Evolutionary conservation across 2,329 filamentous ascomycete species (phyloP), one percentile per base, ranked within the genome.

Genomic region (Hymenoscyphus albidus): DNA sequence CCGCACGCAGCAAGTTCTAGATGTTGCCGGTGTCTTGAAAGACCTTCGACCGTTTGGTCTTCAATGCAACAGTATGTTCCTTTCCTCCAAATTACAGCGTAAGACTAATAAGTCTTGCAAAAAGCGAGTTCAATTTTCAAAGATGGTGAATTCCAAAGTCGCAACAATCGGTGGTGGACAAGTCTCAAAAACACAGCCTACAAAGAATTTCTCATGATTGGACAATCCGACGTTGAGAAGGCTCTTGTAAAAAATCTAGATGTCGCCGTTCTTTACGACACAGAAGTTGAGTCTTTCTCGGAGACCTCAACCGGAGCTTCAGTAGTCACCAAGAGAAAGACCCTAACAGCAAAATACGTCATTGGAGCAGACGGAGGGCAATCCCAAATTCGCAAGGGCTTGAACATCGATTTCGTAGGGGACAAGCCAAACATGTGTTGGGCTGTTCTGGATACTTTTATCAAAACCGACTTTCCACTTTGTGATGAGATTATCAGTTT

Each of bases 201-300:
- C 69, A 80, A 78, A 66, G 81, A 81, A 67, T 82, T 82, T 27
- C 74, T 82, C 56, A 82, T 82, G 80, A 78, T 82, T 60, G 80
- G 80, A 5, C 81, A 82, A 66, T 78, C 80, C 0, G 77, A 78
- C 10, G 75, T 82, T 0, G 81, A 82, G 68, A 69, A 73, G 4
- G 71, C 76, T 0, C 72, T 82, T n/a, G 68, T 72, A n/a, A 66
- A 66, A 0, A 73, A 74, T 7, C 73, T 82, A 0, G 72, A 73
- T 0, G 69, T 72, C 0, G 62, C 67, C 0, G 72, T 82, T 5
- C 70, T 73, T 58, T 81, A 80, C 64, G 70, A 73, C 16, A 78
- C 81, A 54, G 74, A 74, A 1, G 79, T 79, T 2, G 67, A 69
- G 0, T 72, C 67, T 1, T 73, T 78, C 56, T 62, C 64, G 0